These are phyloP conservation scores for Suillus hirtellus DNA, from an alignment of 768 basidiomycete genomes.

Conservation along the genomic window DNA sequence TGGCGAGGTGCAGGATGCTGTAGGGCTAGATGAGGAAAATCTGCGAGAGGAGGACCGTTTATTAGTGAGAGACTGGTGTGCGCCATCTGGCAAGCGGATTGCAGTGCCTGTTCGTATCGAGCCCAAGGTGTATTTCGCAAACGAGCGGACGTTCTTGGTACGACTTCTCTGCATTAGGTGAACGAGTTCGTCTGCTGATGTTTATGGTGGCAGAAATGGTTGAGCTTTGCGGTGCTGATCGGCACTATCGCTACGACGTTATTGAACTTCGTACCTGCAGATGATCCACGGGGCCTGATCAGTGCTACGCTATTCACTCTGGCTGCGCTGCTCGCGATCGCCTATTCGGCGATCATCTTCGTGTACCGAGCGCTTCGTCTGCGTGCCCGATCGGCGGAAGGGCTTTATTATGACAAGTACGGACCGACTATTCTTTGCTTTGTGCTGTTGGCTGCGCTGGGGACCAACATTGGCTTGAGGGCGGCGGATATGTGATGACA, in stretches of 20 bases:
- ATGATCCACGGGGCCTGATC: conserved; percentile 77
- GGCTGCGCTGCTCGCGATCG: conserved; percentile 84
- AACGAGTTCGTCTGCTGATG: conserved; percentile 9
- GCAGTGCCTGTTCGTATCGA: conserved; percentile 95
- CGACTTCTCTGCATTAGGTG: conserved; percentile 31
- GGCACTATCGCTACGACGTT: conserved; percentile 89
- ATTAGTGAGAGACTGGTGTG: conserved; percentile 67
- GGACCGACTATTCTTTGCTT: conserved; percentile 78
- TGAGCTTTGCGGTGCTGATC: conserved; percentile 83
- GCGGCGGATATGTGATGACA: conserved; percentile 60
- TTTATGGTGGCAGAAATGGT: conserved; percentile 68
- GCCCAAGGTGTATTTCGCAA: conserved; percentile 97
- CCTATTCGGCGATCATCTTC: conserved; percentile 83
- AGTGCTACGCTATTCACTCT: conserved; percentile 88
- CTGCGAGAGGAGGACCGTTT: conserved; percentile 52
- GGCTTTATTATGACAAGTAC: conserved; percentile 87
- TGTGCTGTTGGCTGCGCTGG: conserved; percentile 66
- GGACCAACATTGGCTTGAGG: conserved; percentile 74
- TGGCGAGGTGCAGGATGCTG: conserved; percentile 23
- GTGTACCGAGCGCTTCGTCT: conserved; percentile 71
- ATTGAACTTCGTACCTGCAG: conserved; percentile 77
- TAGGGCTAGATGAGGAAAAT: conserved; percentile 39
- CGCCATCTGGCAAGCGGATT: conserved; percentile 86
- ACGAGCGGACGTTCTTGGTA: conserved; percentile 91
- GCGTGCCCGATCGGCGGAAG: conserved; percentile 69